Percentiles rank a stretch among this genome's conserved stretches.
Evolutionary conservation across 1,139 yeast genomes (phyloP).

Genomic region (Diutina neorugosa): DNA sequence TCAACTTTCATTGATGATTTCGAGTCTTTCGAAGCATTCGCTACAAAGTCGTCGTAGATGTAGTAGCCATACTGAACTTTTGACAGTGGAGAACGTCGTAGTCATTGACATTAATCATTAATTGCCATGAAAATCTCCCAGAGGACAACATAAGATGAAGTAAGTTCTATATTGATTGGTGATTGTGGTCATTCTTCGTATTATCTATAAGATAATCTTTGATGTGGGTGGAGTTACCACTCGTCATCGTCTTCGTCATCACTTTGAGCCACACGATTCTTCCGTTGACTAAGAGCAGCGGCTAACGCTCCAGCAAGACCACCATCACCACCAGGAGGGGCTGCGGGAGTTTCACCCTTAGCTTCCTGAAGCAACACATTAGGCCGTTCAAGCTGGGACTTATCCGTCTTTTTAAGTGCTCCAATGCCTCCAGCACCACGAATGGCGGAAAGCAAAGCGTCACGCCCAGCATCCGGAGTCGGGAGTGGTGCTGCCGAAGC

Average conservation of each 20-base stretch:
- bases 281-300: slow-evolving; percentile 72
- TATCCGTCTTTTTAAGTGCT: slow-evolving; percentile 63
- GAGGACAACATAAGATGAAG: no score
- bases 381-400: slow-evolving; percentile 71
- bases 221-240: slow-evolving; percentile 23
- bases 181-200: no score
- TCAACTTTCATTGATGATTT: no score
- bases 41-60: no score
- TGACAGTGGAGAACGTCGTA: no score
- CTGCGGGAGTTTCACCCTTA: slow-evolving; percentile 35
- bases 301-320: slow-evolving; percentile 80
- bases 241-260: slow-evolving; percentile 82
- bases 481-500: slow-evolving; percentile 11
- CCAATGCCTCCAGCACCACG: slow-evolving; percentile 60
- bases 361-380: slow-evolving; percentile 63
- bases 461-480: slow-evolving; percentile 49
- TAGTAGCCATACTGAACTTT: no score
- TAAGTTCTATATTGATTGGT: no score
- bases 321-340: slow-evolving; percentile 22
- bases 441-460: slow-evolving; percentile 79
- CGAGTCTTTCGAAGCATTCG: no score
- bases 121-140: no score
- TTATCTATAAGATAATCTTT: no score
- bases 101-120: no score
- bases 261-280: slow-evolving; percentile 69